Evolutionary conservation across 495 filamentous ascomycete species (phyloP), one percentile per base, ranked within the genome.

Genomic region (Jackrogersella multiformis): DNA sequence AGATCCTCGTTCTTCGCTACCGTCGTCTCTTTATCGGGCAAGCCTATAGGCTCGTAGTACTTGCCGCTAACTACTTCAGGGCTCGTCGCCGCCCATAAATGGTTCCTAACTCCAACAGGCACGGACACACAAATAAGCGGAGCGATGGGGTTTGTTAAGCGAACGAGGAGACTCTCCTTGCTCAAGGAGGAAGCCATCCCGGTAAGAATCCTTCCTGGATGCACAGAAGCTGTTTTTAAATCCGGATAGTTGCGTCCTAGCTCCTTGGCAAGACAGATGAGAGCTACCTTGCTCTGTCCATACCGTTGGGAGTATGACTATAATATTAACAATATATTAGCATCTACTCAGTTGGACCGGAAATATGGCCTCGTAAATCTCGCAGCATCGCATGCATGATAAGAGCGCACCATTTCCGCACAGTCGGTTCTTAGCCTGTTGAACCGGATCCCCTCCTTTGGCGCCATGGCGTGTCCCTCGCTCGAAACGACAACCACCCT

Each of bases 401-500:
- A 13, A 13, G 3, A 38, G n/a, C 35, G 2, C 2, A 38, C 35
- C 35, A 38, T 38, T 9, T 38, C n/a, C 9, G 35, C 4, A 38
- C 35, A 38, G 12, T 4, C 10, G 3, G 35, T 4, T 9, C n/a
- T 38, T 15, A 38, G n/a, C 35, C 12, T 38, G n/a, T n/a, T n/a
- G n/a, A n/a, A n/a, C n/a, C n/a, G n/a, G n/a, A n/a, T n/a, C n/a
- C 12, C n/a, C 35, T 15, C 35, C n/a, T 4, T 38, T 38, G 35
- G 35, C 26, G 45, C 45, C n/a, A 51, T 51, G 16, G 46, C 46
- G 26, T 16, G 15, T 9, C 26, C 46, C 46, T 51, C 46, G 46
- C 46, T 51, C 34, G 20, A 24, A 46, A 18, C 46, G 18, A 34
- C 5, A 16, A 13, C 13, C 4, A 7, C 12, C 5, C 45, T 5